Conservation (phyloP, 2,329 filamentous ascomycete genomes). For the Cryphonectria nitschkei region DNA sequence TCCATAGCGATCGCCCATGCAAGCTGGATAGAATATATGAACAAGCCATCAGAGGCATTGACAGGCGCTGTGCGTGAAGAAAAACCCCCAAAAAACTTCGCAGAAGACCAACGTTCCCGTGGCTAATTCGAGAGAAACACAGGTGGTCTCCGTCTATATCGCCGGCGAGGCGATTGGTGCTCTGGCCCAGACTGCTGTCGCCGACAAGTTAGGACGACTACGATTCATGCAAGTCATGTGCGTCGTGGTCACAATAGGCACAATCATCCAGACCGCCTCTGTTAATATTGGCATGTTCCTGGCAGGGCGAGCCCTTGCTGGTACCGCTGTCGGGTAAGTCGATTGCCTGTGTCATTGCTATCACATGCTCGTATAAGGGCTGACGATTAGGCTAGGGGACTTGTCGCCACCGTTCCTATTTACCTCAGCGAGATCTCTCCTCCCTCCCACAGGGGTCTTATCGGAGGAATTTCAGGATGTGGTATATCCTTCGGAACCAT, state of each 20-base stretch:
- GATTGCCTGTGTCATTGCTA: neutral
- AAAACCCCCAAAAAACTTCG: neutral
- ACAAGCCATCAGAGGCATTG: constrained; percentile 55
- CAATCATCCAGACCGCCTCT: constrained; percentile 56
- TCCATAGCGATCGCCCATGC: constrained; percentile 58
- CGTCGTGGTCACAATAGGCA: constrained; percentile 57
- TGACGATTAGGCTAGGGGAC: constrained; percentile 33
- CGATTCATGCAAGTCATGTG: constrained; percentile 59
- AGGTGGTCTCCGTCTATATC: constrained; percentile 62
- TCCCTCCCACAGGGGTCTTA: constrained; percentile 52
- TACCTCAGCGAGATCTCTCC: constrained; percentile 59
- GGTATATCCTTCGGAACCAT: constrained; percentile 60
- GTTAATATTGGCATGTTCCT: constrained; percentile 60
- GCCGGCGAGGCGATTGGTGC: constrained; percentile 62
- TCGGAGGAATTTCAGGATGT: constrained; percentile 56
- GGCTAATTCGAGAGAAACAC: neutral
- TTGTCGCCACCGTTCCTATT: constrained; percentile 57
- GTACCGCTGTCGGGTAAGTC: constrained; percentile 49
- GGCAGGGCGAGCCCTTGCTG: constrained; percentile 51
- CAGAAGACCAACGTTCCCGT: too few species aligned
- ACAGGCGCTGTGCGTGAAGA: constrained; percentile 50
- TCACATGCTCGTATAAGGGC: neutral
- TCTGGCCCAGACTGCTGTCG: constrained; percentile 55
- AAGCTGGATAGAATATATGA: constrained; percentile 64
- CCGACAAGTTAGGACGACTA: constrained; percentile 56